Conservation (phyloP, 768 basidiomycete species). For the Multifurca ochricompacta region DNA sequence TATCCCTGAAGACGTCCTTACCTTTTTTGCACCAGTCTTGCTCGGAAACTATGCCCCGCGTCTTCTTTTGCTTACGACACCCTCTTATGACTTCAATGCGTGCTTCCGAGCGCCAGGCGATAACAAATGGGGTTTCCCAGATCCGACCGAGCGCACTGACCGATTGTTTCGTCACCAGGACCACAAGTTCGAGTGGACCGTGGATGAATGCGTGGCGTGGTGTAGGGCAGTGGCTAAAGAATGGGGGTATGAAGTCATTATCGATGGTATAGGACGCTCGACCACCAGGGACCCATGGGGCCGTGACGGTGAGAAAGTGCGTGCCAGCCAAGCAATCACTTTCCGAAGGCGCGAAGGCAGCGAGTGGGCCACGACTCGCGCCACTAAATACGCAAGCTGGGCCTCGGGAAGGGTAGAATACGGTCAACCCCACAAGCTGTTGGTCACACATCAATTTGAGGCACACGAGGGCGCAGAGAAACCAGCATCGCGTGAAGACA, state of each 20-base stretch:
- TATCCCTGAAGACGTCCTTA: conserved; percentile 48
- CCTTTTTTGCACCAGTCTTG: conserved; percentile 58
- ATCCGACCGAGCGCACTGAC: conserved; percentile 69
- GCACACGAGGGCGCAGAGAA: conserved; percentile 42
- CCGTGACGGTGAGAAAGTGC: conserved; percentile 55
- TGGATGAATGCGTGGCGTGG: conserved; percentile 61
- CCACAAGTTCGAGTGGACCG: conserved; percentile 88
- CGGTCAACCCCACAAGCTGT: conserved; percentile 36
- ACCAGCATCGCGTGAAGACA: conserved; percentile 37
- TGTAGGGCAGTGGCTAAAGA: conserved; percentile 46
- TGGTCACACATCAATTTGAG: conserved; percentile 41
- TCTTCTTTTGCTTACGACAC: conserved; percentile 73
- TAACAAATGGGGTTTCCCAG: conserved; percentile 42
- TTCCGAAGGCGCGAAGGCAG: conserved; percentile 45
- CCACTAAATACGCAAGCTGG: conserved; percentile 25
- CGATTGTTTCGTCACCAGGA: conserved; percentile 75
- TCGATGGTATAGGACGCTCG: conserved; percentile 52
- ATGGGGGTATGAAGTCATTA: conserved; percentile 68
- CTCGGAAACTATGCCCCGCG: conserved; percentile 74
- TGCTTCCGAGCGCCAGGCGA: conserved; percentile 56
- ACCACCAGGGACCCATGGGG: conserved; percentile 61
- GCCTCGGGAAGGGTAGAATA: conserved; percentile 14
- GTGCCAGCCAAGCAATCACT: conserved; percentile 58
- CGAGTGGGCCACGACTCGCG: conserved; percentile 25
- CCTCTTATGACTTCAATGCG: conserved; percentile 76